Evolutionary conservation across 192 early-diverging fungal species (phyloP).

Genomic region (Umbelopsis vinacea): DNA sequence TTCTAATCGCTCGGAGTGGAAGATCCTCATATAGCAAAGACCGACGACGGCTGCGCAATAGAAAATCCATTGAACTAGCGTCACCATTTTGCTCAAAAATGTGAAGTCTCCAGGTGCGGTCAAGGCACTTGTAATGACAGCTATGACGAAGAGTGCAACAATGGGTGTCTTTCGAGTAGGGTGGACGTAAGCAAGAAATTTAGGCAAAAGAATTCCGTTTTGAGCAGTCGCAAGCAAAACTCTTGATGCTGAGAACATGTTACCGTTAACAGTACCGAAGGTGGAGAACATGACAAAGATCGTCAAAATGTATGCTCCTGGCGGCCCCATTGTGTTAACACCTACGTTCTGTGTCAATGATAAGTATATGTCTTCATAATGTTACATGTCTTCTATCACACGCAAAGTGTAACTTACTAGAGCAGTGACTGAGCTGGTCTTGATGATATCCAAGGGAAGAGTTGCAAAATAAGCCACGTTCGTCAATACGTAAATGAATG

Average conservation of each 20-base stretch:
- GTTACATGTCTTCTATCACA: not conserved
- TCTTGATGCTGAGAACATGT: slow-evolving; percentile 59
- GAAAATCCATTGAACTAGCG: slow-evolving; percentile 42
- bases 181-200: slow-evolving; percentile 25
- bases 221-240: slow-evolving; percentile 41
- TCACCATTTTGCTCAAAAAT: slow-evolving; percentile 43
- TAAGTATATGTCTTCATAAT: too few relatives aligned
- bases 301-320: slow-evolving; percentile 37
- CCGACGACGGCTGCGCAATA: slow-evolving; percentile 35
- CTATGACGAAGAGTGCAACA: slow-evolving; percentile 29
- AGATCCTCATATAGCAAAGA: slow-evolving; percentile 35
- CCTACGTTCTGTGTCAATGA: slow-evolving; percentile 1
- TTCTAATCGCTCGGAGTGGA: slow-evolving; percentile 19
- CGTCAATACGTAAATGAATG: slow-evolving; percentile 24
- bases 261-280: slow-evolving; percentile 62
- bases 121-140: slow-evolving; percentile 28
- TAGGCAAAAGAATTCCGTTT: slow-evolving; percentile 39
- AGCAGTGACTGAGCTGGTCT: slow-evolving; percentile 7
- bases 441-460: not conserved
- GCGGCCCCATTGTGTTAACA: not conserved
- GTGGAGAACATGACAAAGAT: slow-evolving; percentile 47
- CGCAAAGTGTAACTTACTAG: not conserved
- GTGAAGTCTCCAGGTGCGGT: slow-evolving; percentile 40
- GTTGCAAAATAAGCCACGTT: slow-evolving; percentile 3
- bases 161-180: slow-evolving; percentile 30